These are phyloP conservation scores for Adenanthera pavonina DNA, from an alignment of 306 rosid species.

Conservation along the genomic window DNA sequence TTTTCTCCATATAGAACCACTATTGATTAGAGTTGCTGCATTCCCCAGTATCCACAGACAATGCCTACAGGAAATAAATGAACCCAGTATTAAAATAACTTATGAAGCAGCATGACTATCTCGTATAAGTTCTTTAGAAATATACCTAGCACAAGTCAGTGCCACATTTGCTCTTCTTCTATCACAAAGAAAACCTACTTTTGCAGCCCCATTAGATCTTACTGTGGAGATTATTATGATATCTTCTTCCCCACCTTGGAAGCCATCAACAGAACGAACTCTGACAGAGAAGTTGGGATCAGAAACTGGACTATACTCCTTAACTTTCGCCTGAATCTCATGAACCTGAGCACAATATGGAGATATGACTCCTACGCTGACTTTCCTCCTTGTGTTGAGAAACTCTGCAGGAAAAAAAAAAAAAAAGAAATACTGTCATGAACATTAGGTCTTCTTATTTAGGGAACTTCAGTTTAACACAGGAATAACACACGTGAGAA, in stretches of 20 bases:
- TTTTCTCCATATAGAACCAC: constrained; percentile 48
- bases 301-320: constrained; percentile 5
- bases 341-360: constrained; percentile 62
- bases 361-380: constrained; percentile 65
- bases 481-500: neutral
- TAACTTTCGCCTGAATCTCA: constrained; percentile 49
- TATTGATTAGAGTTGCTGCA: constrained; percentile 39
- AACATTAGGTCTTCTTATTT: neutral
- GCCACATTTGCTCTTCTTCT: constrained; percentile 62
- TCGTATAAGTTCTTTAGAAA: neutral
- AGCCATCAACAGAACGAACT: constrained; percentile 65
- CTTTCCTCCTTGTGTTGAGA: constrained; percentile 39
- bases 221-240: constrained; percentile 50
- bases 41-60: constrained; percentile 61
- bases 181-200: constrained; percentile 52
- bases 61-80: constrained; percentile 35
- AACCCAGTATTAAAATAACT: neutral
- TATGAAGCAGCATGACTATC: neutral
- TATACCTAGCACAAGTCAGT: constrained; percentile 63
- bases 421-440: neutral
- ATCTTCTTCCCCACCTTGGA: constrained; percentile 76
- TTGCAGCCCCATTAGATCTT: constrained; percentile 40
- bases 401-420: constrained; percentile 33
- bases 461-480: neutral
- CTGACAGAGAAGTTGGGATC: constrained; percentile 44